Base-by-base conservation (phyloP, 2,329 filamentous ascomycete genomes). In the Onygenales sp. region DNA sequence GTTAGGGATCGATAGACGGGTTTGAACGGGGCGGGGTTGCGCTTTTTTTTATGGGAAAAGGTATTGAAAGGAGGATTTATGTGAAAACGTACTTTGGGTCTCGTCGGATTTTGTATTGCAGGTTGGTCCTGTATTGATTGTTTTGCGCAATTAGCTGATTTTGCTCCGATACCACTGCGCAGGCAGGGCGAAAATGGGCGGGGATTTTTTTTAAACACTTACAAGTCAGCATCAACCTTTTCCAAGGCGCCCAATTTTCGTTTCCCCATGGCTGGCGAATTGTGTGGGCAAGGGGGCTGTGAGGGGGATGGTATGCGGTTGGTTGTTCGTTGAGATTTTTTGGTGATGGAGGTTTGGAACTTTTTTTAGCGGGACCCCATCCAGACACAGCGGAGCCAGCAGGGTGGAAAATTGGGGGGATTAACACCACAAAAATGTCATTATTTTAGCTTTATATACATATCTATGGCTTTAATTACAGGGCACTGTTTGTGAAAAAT, bases 181-280 rank as follows among this genome's bases (percentile, higher is more conserved):
- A 7, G 37, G 31, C 56, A 68, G 68, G 62, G 51, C 54, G 57
- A 43, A 52, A 51, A 43, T 32, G 6, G 13, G 21, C 56, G 21
- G 42, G 61, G 56, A 54, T 36, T 52, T 50, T 57, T 52, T 51
- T 49, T 14, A 13, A 27, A 49, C 42, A 61, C 82, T 58, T 69
- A 86, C 80, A 94, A 77, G 71, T 95, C 89, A 36, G 90, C 91
- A 67, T 96, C 91, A 62, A 95, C 84, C 79, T 96, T 96, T 74
- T 96, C 91, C 70, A 96, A 83, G 56, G 91, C 91, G 53, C 87
- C 88, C 55, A 95, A 81, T 75, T 93, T 94, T 70, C 90, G 81
- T 74, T 95, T 95, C 56, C 83, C 87, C 83, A 89, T 93, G 36
- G 14, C 50, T 42, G 31, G 27, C 9, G 7, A 33, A 8, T 39